Evolutionary conservation across 2,329 filamentous ascomycete species (phyloP), one percentile per base, ranked within the genome.

Genomic region (Cordyceps fumosorosea): DNA sequence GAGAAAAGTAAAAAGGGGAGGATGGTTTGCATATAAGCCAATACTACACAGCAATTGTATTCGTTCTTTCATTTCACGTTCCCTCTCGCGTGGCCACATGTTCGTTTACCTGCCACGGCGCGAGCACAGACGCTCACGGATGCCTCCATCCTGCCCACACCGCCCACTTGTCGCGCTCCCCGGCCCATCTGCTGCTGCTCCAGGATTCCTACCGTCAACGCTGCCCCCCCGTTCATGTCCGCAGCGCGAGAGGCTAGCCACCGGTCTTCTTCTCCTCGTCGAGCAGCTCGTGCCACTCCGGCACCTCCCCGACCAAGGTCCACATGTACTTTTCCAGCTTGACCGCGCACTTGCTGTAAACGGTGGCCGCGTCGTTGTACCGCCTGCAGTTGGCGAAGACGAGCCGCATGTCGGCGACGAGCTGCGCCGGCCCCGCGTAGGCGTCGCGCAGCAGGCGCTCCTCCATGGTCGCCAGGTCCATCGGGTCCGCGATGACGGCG

Each of bases 381-480:
- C 89, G 88, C 67, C 92, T 87, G 74, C 95, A 99, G 74, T 99
- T 99, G 73, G 93, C 86, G 70, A 96, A 97, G 67, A 99, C 88
- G 69, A 98, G 84, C 71, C 87, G 88, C 11, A 93, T 90, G 73
- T 99, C 95, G 65, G 83, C 84, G 77, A 93, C 87, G 69, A 99
- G 96, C 69, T 97, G 95, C 71, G 98, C 91, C 0, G 95, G 93
- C 0, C 86, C 91, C 16, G 86, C 84, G 72, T 99, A 99, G 70
- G 93, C 84, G 75, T 98, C 95, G 48, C 91, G 90, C 71, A 97
- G 92, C 66, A 97, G 88, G 75, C 96, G 96, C 67, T 86, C 86
- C 75, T 98, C 95, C 93, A 99, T 98, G 22, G 93, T 97, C 52
- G 85, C 88, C 54, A 97, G 81, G 72, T 97, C 95, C 95, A 99